Evolutionary conservation across 2,329 filamentous ascomycete species (phyloP), one percentile per base, ranked within the genome.

Genomic region (Rachicladosporium sp.): DNA sequence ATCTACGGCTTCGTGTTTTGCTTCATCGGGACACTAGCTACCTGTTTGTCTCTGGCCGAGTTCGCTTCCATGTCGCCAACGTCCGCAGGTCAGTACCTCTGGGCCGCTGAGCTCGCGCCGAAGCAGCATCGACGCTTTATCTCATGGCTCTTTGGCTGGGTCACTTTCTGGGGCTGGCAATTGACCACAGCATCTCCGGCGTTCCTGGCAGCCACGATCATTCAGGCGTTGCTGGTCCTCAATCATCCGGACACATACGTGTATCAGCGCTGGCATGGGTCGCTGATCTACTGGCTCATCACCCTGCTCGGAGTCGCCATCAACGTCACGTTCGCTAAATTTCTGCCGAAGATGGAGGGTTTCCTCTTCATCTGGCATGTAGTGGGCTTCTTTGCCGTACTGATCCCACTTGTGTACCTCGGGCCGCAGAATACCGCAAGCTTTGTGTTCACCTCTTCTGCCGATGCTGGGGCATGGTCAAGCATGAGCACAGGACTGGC

Each of bases 81-180:
- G 31, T 55, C 62, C 10, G 54, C 50, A n/a, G 54, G 50, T 12
- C 55, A 54, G 40, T 55, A 56, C 60, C 60, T 63, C 40, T 65
- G 61, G 60, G 57, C 63, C 12, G 58, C 57, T 8, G 56, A 65
- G 36, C 63, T 67, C 45, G 61, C 64, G n/a, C 65, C 65, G 7
- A 51, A 43, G 19, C 47, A 43, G 4, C 54, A 46, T 12, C 62
- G 65, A 38, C 64, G 61, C 35, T 58, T 59, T 32, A 51, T 67
- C 2, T 66, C 63, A 43, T 68, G 66, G 45, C 57, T 64, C n/a
- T 61, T 62, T 10, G 63, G 63, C n/a, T 67, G 64, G 64, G 56
- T 65, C 27, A 59, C 55, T 37, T 58, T 60, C 27, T 59, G 60
- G 30, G 62, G 60, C 13, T 48, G 42, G 44, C 37, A 40, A 29